Conservation (phyloP, 129 eudicot species). For the Artemisia argyi region DNA sequence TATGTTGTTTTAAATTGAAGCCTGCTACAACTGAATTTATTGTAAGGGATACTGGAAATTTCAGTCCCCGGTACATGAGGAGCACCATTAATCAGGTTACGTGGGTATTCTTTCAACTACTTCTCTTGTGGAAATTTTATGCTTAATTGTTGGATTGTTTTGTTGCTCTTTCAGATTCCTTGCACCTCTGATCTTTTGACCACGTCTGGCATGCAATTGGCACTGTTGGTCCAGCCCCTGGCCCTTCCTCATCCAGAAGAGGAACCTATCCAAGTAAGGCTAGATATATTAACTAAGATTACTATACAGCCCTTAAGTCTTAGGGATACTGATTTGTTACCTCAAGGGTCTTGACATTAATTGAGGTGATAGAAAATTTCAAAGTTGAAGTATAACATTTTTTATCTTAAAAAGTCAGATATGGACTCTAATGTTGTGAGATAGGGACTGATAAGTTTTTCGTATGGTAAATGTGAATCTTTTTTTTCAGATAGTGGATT, state of each 20-base stretch:
- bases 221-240: constrained; percentile 91
- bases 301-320: not conserved
- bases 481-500: constrained; percentile 71
- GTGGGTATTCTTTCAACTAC: not conserved
- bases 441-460: no score
- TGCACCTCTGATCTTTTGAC: constrained; percentile 83
- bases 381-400: not conserved
- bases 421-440: no score
- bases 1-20: constrained; percentile 38
- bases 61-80: constrained; percentile 99
- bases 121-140: not conserved
- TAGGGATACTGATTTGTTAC: not conserved
- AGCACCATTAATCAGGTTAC: constrained; percentile 88
- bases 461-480: not conserved
- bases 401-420: no score
- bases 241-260: constrained; percentile 98
- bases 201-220: constrained; percentile 98
- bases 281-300: not conserved
- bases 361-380: constrained; percentile 4
- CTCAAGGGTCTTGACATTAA: constrained; percentile 1
- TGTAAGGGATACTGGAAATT: constrained; percentile 90
- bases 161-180: constrained; percentile 66
- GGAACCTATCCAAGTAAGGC: constrained; percentile 89
- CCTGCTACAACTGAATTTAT: constrained; percentile 95
- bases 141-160: constrained; percentile 11